Evolutionary conservation across 192 early-diverging fungal genomes (phyloP).

Genomic region (Backusella mclennaniae): DNA sequence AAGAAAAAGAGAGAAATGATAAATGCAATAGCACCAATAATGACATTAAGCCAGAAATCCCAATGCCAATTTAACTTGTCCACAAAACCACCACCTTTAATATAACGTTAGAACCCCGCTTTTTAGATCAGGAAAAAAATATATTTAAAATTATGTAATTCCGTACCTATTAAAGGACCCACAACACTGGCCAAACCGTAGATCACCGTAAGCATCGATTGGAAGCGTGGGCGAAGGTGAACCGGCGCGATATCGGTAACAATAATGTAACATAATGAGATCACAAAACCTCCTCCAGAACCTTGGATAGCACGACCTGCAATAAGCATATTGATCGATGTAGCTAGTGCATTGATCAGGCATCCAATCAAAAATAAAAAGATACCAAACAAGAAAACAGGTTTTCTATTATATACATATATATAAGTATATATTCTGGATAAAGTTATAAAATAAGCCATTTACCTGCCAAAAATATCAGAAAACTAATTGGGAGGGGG

Average conservation of each 20-base stretch:
- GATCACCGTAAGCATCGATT: conserved; percentile 59
- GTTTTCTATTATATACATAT: conserved; percentile 9
- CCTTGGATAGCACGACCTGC: conserved; percentile 60
- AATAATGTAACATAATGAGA: conserved; percentile 63
- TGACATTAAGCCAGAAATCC: conserved; percentile 55
- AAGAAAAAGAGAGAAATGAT: conserved; percentile 41
- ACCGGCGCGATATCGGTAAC: conserved; percentile 69
- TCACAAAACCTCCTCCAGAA: conserved; percentile 62
- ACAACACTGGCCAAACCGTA: conserved; percentile 62
- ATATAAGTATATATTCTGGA: background rate
- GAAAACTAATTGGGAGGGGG: background rate
- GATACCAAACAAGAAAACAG: conserved; percentile 27
- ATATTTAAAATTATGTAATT: conserved; percentile 23
- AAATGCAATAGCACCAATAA: conserved; percentile 13
- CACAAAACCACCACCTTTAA: conserved; percentile 65
- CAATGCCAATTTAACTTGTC: conserved; percentile 69
- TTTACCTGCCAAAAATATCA: background rate
- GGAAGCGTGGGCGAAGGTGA: conserved; percentile 63
- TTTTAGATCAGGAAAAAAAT: conserved; percentile 10
- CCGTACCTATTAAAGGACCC: conserved; percentile 55
- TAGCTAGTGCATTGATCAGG: conserved; percentile 51
- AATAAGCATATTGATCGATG: conserved; percentile 68
- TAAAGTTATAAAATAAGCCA: background rate
- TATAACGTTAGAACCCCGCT: background rate
- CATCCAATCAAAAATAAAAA: conserved; percentile 47